Base-by-base conservation (phyloP, 2,329 filamentous ascomycete genomes). In the Biscogniauxia sp. region DNA sequence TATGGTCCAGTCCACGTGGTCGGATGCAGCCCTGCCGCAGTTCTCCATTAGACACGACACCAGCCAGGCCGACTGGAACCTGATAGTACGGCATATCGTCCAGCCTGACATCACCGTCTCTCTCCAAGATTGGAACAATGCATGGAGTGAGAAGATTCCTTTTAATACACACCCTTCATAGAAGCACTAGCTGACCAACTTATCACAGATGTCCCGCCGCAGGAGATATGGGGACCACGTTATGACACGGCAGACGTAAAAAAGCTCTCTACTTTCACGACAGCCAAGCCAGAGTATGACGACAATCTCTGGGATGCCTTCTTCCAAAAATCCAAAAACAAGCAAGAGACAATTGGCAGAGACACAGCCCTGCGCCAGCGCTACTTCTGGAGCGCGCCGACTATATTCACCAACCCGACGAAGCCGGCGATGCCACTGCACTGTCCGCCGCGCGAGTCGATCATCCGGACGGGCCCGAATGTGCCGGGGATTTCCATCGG, bases 401-500 rank as follows among this genome's bases (percentile, higher is more conserved):
- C 66, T 53, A 62, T 76, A n/a, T 75, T 74, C 57, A 62, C 66
- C 9, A 72, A 72, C 56, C 69, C 71, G 13, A 57, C 66, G 15
- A 70, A 73, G 55, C 75, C 75, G 1, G 67, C 66, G 9, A 69
- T 79, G 45, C 75, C 78, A 1, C 68, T 75, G 55, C 69, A 76
- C 37, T 76, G 70, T 5, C 72, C 72, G 23, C 69, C 68, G 32
- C 45, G 72, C 1, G 79, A 82, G 60, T 64, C 65, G 1, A 64
- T 81, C 19, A 69, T 80, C 53, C 69, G 69, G 11, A 76, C 71
- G 0, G 69, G 72, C 0, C 64, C 66, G 19, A 70, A 68, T 28
- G 65, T 78, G 25, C 78, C 79, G 1, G 72, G 74, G 53, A 66
- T 78, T 17, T 74, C 72, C 17, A 72, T 74, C 23, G 74, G 70